Conservation (phyloP, 2,329 filamentous ascomycete genomes). For the Hymenoscyphus linearis region DNA sequence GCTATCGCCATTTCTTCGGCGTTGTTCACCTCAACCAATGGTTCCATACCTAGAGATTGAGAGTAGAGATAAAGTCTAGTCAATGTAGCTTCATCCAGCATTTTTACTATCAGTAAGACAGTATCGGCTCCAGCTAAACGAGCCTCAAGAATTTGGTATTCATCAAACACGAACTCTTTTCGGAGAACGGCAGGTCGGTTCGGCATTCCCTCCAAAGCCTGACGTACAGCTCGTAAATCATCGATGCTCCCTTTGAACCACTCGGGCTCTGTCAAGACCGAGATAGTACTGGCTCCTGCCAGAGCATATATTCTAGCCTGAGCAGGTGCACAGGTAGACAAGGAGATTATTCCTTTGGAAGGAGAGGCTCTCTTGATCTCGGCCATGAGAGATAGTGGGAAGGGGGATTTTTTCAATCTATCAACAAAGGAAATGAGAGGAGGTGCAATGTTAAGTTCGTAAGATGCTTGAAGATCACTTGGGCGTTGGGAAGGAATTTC, state of each 20-base stretch:
- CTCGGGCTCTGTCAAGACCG: constrained; percentile 95
- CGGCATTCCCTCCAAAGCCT: constrained; percentile 83
- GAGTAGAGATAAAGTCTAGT: constrained; percentile 84
- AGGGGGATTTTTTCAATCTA: constrained; percentile 74
- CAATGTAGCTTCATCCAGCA: constrained; percentile 74
- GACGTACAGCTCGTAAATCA: constrained; percentile 79
- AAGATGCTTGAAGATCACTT: constrained; percentile 78
- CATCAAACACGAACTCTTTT: constrained; percentile 97
- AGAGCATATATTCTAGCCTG: constrained; percentile 90
- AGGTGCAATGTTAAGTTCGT: constrained; percentile 78
- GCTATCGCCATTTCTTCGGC: constrained; percentile 88
- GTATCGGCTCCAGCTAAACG: constrained; percentile 91
- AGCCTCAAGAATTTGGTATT: constrained; percentile 96
- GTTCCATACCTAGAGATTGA: constrained; percentile 89
- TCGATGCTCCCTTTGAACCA: constrained; percentile 99
- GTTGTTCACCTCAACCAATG: constrained; percentile 93
- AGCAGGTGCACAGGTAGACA: constrained; percentile 79
- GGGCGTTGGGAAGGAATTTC: constrained; percentile 77
- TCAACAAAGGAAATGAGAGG: constrained; percentile 76
- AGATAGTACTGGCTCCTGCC: constrained; percentile 93
- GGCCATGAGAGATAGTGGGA: constrained; percentile 88
- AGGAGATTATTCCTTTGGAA: constrained; percentile 89
- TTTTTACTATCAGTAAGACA: constrained; percentile 94
- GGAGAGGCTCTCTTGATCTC: constrained; percentile 97
- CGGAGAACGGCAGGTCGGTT: constrained; percentile 87